Evolutionary conservation across 2,329 filamentous ascomycete genomes (phyloP), one percentile per base, ranked within the genome.

Genomic region (Hortaea sp.): DNA sequence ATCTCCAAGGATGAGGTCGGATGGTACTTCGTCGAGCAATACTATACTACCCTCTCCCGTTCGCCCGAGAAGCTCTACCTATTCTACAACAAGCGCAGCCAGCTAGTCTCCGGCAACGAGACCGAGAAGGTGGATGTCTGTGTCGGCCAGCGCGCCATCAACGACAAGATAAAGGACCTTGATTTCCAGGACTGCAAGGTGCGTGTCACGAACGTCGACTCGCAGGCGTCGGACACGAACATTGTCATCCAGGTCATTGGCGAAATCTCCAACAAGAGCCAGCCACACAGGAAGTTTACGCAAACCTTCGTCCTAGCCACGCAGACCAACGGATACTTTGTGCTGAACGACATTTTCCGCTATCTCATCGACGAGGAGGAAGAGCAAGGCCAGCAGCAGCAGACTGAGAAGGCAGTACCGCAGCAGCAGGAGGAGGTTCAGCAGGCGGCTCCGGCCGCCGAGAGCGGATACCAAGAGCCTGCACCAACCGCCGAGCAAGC

Each of bases 21-120:
- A 69, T 98, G 92, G 92, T 97, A 90, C 73, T 98, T 98, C 59
- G 92, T 98, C 49, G 89, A 97, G 78, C 88, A 95, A 70, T 98
- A 95, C 76, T 98, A 98, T 73, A 97, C 87, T 58, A 98, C 88
- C 52, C 73, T 98, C 63, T 95, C 89, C 80, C 89, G 90, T 70
- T 85, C 75, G 56, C 89, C 92, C 20, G 88, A 95, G 65, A 94
- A 92, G 71, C 85, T 98, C 60, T 90, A 88, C 64, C 81, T 97
- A 45, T 98, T 95, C 76, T 97, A 97, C 72, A 85, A 87, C 72
- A 95, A 95, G 71, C 84, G 82, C 55, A 97, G 92, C 47, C 89
- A 95, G 70, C 90, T 95, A 61, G 88, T 97, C 51, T 92, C 85
- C 57, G 92, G 92, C 45, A 79, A 82, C 42, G 92, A 98, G 71